Conservation (phyloP, 2,329 filamentous ascomycete species). For the Talaromyces sp. region DNA sequence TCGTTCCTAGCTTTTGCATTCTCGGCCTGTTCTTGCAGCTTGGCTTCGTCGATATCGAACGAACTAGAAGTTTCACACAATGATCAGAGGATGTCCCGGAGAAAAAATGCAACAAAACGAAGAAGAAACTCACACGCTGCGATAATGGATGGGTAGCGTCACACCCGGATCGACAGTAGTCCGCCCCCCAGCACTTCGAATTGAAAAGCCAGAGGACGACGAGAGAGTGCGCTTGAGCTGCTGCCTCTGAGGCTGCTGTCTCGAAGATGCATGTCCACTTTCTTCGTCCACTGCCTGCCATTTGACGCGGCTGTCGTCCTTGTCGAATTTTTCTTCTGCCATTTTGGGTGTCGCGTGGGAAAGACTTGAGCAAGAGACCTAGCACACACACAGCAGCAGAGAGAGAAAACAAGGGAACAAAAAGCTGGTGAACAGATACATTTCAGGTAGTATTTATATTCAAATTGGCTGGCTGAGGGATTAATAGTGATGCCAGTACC, state of each 20-base stretch:
- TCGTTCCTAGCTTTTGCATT: slow-evolving; percentile 39
- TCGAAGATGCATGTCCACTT: not conserved
- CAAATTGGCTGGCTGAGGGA: not conserved
- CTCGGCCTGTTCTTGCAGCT: slow-evolving; percentile 40
- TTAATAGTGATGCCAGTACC: not conserved
- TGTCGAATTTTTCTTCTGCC: not conserved
- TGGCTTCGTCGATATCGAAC: slow-evolving; percentile 52
- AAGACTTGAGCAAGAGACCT: not conserved
- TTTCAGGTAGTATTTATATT: not conserved
- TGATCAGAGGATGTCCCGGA: slow-evolving; percentile 6
- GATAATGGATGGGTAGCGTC: slow-evolving; percentile 26
- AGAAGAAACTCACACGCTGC: slow-evolving; percentile 18
- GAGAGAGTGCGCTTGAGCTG: slow-evolving; percentile 8
- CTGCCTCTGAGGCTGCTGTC: slow-evolving; percentile 1
- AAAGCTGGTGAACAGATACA: not conserved
- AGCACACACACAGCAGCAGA: not conserved
- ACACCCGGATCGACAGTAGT: slow-evolving; percentile 18
- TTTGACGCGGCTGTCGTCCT: slow-evolving; percentile 1
- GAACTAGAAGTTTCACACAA: slow-evolving; percentile 29
- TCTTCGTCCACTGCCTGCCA: slow-evolving; percentile 14
- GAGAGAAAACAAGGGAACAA: not conserved
- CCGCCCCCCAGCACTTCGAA: slow-evolving; percentile 7
- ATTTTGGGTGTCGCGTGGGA: not conserved
- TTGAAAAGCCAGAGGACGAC: slow-evolving; percentile 10
- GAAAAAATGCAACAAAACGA: too few species aligned